A percentile compares a stretch with the other conserved stretches of the same genome.
Evolutionary conservation across 257 asterid species (phyloP).

Genomic region (Ophiorrhiza pumila): DNA sequence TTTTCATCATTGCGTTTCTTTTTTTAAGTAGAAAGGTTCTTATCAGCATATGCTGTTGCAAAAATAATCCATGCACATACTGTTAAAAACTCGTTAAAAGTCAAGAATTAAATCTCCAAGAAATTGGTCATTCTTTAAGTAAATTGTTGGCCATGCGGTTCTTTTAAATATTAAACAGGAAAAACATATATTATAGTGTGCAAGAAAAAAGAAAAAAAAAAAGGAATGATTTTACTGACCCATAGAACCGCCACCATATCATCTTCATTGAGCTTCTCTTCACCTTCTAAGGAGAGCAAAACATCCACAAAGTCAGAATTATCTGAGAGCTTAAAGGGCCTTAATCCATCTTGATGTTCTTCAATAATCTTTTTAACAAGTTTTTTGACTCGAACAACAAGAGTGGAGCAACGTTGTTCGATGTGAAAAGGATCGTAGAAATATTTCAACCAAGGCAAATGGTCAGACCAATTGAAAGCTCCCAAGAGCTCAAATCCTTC

Average conservation of each 20-base stretch:
- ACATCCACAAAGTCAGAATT: constrained; percentile 60
- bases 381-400: constrained; percentile 39
- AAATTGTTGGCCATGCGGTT: constrained; percentile 8
- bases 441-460: constrained; percentile 49
- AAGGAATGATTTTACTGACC: constrained; percentile 33
- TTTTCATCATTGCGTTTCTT: too few relatives aligned
- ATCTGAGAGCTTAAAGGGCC: constrained; percentile 15
- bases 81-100: constrained; percentile 1
- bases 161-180: too few relatives aligned
- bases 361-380: constrained; percentile 38
- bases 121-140: neutral
- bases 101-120: neutral
- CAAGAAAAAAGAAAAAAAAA: neutral
- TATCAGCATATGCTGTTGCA: constrained; percentile 14
- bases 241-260: constrained; percentile 82
- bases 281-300: constrained; percentile 60
- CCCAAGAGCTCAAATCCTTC: constrained; percentile 63
- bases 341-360: constrained; percentile 21
- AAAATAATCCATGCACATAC: neutral
- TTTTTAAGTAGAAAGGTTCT: constrained; percentile 1
- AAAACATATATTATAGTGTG: too few relatives aligned
- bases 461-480: constrained; percentile 58
- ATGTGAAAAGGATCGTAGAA: constrained; percentile 44
- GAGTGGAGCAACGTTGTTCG: constrained; percentile 33
- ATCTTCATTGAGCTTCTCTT: constrained; percentile 65